phyloP scores from a whole-genome alignment of 106 monocot species.

The Chionographis japonica region DNA sequence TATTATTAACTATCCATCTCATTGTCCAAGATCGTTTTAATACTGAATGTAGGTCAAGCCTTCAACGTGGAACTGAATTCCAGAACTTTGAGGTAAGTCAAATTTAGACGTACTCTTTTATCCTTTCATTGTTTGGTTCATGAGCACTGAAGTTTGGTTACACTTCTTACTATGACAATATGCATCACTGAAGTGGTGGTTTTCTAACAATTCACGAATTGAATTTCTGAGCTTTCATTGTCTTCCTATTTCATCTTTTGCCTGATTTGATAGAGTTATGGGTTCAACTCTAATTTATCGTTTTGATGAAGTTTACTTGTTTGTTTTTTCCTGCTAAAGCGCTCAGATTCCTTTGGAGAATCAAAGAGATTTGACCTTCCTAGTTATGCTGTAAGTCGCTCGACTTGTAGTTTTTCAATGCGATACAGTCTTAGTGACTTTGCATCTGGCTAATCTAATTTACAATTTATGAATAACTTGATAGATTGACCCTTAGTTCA shows the following conservation, averaged over 20 bases:
- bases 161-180: neutral
- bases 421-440: neutral
- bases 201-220: no score
- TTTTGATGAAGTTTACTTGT: conserved; percentile 3
- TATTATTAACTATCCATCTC: neutral
- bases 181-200: neutral
- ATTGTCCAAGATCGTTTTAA: neutral
- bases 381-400: conserved; percentile 51
- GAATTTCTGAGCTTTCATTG: no score
- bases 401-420: neutral
- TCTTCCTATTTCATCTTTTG: no score
- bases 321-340: conserved; percentile 11
- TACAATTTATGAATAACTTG: no score
- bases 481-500: no score
- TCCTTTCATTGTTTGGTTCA: conserved; percentile 2
- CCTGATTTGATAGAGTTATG: no score
- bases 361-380: conserved; percentile 40
- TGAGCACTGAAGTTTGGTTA: neutral
- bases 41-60: conserved; percentile 21
- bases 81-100: conserved; percentile 22
- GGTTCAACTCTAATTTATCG: neutral
- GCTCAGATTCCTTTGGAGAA: conserved; percentile 26
- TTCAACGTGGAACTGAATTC: neutral
- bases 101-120: neutral
- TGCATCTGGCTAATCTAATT: neutral